A percentile compares a stretch with the other conserved stretches of the same genome.
phyloP scores from a whole-genome alignment of 306 rosid genomes.

The Purshia tridentata region DNA sequence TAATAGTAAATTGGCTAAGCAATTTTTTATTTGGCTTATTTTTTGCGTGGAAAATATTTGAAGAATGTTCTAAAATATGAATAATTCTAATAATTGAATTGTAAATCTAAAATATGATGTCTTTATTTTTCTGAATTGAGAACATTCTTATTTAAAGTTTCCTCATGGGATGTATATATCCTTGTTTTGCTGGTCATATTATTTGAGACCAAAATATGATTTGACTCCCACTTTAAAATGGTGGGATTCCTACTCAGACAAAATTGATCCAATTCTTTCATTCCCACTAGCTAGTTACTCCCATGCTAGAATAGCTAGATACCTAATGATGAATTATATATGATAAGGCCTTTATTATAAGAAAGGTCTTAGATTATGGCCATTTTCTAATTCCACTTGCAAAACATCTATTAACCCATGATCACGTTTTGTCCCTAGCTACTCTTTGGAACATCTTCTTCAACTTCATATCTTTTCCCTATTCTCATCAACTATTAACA shows the following conservation, averaged over 20 bases:
- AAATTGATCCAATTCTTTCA: slow-evolving; percentile 24
- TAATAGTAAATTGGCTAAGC: too few relatives aligned
- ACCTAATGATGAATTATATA: slow-evolving; percentile 4
- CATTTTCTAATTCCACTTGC: slow-evolving; percentile 29
- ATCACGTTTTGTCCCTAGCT: slow-evolving; percentile 34
- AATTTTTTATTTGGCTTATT: too few relatives aligned
- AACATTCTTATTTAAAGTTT: too few relatives aligned
- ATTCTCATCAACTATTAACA: neutral
- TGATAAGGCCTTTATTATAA: slow-evolving; percentile 4
- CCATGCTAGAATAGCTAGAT: slow-evolving; percentile 7
- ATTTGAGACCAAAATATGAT: slow-evolving; percentile 29
- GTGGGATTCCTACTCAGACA: slow-evolving; percentile 60
- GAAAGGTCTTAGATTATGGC: slow-evolving; percentile 12
- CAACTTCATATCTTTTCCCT: neutral
- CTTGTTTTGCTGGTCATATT: slow-evolving; percentile 36
- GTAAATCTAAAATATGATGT: too few relatives aligned
- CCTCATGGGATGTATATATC: slow-evolving; percentile 7
- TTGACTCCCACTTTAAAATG: slow-evolving; percentile 39
- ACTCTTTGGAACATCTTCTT: slow-evolving; percentile 7
- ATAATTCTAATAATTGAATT: too few relatives aligned
- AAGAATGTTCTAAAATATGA: too few relatives aligned
- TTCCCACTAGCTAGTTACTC: slow-evolving; percentile 39
- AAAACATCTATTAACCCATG: slow-evolving; percentile 25
- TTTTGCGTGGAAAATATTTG: too few relatives aligned
- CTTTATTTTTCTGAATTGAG: too few relatives aligned